Base-by-base conservation (phyloP, 164 flowering plant genomes). In the Magnolia changhungtana region DNA sequence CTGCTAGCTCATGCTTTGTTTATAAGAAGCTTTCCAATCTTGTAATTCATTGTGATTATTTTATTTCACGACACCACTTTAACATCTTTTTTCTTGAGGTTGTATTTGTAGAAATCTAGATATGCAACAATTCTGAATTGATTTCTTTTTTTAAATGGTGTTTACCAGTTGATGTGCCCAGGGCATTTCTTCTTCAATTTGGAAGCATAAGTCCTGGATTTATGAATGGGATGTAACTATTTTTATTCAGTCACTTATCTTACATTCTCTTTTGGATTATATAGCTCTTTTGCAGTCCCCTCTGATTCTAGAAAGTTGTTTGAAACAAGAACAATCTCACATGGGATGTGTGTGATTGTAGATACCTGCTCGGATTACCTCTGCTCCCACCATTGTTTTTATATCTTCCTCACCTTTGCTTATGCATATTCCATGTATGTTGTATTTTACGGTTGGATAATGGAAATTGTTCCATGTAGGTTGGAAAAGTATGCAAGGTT, bases 331-430 rank as follows among this genome's bases (percentile, higher is more conserved):
- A 66, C 68, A n/a, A n/a, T 65, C 49, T 29, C 29, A 27, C 63
- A 19, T 19, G 3, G 27, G 23, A 21, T 55, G 72, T 59, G 0
- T 81, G 14, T 6, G 29, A 79, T 49, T 86, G 76, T 73, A 96
- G 99, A 83, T 96, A 81, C 99, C 99, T 72, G 90, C 98, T 72
- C 88, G 97, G 72, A 96, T 97, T 27, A 94, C 87, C 83, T 96
- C 99, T 20, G 98, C 99, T 8, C 98, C 98, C 29, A 1, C 2
- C 29, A 27, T 27, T 1, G 29, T 27, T 27, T 27, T 27, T 27
- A 27, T 27, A 27, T 27, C 29, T 27, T 27, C 29, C 29, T 27
- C 29, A 27, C 29, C 29, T 27, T 27, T 27, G 29, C 29, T 27
- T 27, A 27, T 27, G 29, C 29, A 27, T 27, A 27, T 27, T 27